These are phyloP conservation scores for Vitis rotundifolia DNA, from an alignment of 164 flowering plant genomes.

Conservation along the genomic window DNA sequence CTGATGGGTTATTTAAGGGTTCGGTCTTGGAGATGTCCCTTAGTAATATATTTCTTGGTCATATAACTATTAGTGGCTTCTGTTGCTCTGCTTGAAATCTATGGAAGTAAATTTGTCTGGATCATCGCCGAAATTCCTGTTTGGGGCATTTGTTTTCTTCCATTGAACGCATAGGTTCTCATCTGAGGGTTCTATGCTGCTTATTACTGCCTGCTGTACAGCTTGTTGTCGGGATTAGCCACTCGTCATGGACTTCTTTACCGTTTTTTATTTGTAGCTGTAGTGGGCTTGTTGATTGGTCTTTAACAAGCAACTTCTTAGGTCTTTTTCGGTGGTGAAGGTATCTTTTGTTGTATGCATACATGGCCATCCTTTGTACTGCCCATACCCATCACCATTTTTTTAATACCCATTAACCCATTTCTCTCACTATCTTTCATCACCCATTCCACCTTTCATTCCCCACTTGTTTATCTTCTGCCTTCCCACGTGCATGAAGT, in stretches of 20 bases:
- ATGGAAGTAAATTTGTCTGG: conserved; percentile 2
- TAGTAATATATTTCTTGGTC: conserved; percentile 20
- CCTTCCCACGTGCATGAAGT: no score
- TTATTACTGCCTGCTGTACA: conserved; percentile 31
- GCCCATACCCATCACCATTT: no score
- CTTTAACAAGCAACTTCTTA: conserved; percentile 33
- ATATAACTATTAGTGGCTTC: conserved; percentile 18
- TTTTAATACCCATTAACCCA: no score
- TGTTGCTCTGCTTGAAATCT: conserved; percentile 26
- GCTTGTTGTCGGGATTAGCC: conserved; percentile 32
- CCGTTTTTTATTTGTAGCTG: conserved; percentile 35
- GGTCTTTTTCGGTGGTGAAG: conserved; percentile 40
- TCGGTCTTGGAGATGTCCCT: conserved; percentile 9
- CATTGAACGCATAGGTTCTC: conserved; percentile 25
- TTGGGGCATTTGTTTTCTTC: conserved; percentile 16
- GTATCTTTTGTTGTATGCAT: conserved; percentile 26
- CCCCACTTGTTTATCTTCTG: no score
- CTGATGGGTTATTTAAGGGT: conserved; percentile 41
- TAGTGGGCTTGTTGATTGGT: conserved; percentile 34
- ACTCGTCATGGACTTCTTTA: conserved; percentile 30
- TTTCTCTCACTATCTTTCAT: no score
- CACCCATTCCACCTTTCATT: no score
- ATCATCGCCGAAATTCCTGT: conserved; percentile 9
- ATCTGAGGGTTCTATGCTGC: conserved; percentile 28
- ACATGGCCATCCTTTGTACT: conserved; percentile 27